Base-by-base conservation (phyloP, 2,329 filamentous ascomycete species). In the Apiospora kogelbergensis region DNA sequence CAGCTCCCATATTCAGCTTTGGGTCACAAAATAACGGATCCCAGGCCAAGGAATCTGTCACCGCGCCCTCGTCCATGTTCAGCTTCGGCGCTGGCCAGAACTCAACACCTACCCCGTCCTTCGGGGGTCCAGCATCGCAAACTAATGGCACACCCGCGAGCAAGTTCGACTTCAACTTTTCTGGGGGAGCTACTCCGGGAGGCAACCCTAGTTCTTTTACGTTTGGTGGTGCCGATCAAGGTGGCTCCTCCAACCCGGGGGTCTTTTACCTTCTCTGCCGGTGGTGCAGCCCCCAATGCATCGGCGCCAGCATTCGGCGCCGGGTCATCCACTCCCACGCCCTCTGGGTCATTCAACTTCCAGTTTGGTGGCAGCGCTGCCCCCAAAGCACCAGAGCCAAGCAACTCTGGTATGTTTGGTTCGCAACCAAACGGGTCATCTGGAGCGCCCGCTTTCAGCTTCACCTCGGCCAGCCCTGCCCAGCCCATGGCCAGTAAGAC, bases 221-320 rank as follows among this genome's bases (percentile, higher is more conserved):
- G 5, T 78, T 78, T 67, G 76, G 74, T 2, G 68, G 60, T 66
- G 46, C 37, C 46, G 44, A 66, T n/a, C 72, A 76, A 33, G 71
- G 69, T 22, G 69, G 71, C 20, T 65, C 71, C 5, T 67, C 71
- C 7, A 70, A 71, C 37, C 70, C 71, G 17, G 67, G 67, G 77
- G 3, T 81, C 79, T 1, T 84, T 84, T 69, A 82, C 78, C 3
- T 84, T 84, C 70, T 78, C 74, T 15, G 75, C 77, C 9, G 80
- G 76, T 6, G 78, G 76, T 7, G 74, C 72, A 57, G 72, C 71
- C 11, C 74, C 65, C 6, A 41, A 24, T 30, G 9, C 33, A 22
- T 46, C 65, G 9, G 33, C 72, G 17, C 73, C 76, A 4, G 67
- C 70, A 3, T 76, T 77, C 57, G 73, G 73, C 1, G 70, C 68